Percentiles rank a stretch among this genome's conserved stretches.
Conservation (phyloP, 2,329 filamentous ascomycete genomes). For the Ophiostoma pallidulum region DNA sequence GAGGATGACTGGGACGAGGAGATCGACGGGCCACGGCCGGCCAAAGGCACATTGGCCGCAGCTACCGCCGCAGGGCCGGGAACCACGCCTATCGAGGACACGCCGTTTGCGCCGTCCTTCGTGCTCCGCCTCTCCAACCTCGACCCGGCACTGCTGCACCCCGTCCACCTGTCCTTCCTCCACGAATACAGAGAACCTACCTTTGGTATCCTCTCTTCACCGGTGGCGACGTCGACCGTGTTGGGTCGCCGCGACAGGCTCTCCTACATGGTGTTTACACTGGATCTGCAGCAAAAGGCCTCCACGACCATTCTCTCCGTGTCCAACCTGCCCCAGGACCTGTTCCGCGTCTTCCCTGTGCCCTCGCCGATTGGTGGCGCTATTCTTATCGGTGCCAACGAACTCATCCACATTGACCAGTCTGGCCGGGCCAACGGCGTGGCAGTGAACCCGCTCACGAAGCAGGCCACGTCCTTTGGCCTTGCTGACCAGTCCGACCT, state of each 20-base stretch:
- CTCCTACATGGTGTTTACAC: conserved; percentile 86
- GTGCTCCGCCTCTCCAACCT: conserved; percentile 82
- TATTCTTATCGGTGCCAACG: conserved; percentile 76
- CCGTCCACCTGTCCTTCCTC: conserved; percentile 84
- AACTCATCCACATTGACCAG: conserved; percentile 91
- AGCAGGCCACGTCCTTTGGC: conserved; percentile 70
- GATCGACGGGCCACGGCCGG: conserved; percentile 57
- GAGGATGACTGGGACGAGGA: conserved; percentile 76
- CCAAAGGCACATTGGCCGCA: conserved; percentile 30
- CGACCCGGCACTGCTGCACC: conserved; percentile 78
- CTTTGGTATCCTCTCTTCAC: conserved; percentile 85
- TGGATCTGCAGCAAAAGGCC: conserved; percentile 86
- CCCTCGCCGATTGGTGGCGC: conserved; percentile 83
- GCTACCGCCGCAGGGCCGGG: conserved; percentile 33
- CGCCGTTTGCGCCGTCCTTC: conserved; percentile 83
- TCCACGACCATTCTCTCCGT: conserved; percentile 90
- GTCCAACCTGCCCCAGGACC: conserved; percentile 72
- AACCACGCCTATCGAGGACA: conserved; percentile 46
- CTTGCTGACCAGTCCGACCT: conserved; percentile 80
- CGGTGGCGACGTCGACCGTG: conserved; percentile 60
- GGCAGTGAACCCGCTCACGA: conserved; percentile 84
- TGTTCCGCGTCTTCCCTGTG: conserved; percentile 72
- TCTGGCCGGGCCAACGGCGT: conserved; percentile 88
- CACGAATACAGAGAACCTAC: conserved; percentile 97
- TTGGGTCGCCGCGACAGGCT: conserved; percentile 78